Evolutionary conservation across 257 asterid genomes (phyloP).

Genomic region (Rauvolfia tetraphylla): DNA sequence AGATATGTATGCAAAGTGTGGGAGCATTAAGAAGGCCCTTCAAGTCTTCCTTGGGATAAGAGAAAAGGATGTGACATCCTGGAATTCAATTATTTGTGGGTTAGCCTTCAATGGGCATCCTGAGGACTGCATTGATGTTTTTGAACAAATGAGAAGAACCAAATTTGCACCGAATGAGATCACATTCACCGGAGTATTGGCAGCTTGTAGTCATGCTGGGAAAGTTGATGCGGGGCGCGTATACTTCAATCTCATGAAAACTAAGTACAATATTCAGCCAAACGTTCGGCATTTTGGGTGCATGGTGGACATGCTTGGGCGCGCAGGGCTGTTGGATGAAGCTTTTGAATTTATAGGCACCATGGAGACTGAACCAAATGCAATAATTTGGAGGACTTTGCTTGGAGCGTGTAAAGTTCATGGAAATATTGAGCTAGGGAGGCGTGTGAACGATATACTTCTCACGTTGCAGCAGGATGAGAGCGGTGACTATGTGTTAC

Average conservation of each 20-base stretch:
- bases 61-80: conserved; percentile 52
- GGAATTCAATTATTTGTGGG: conserved; percentile 63
- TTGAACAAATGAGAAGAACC: conserved; percentile 62
- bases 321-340: conserved; percentile 62
- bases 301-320: conserved; percentile 70
- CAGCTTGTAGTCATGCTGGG: conserved; percentile 68
- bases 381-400: conserved; percentile 67
- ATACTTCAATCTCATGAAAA: conserved; percentile 46
- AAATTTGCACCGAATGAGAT: conserved; percentile 49
- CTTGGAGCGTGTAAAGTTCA: conserved; percentile 69
- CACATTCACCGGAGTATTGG: conserved; percentile 55
- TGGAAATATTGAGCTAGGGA: conserved; percentile 64
- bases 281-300: conserved; percentile 65
- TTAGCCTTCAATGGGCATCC: conserved; percentile 54
- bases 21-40: conserved; percentile 50
- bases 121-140: conserved; percentile 46
- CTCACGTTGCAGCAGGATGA: conserved; percentile 43
- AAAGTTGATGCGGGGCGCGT: conserved; percentile 53
- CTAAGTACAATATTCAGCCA: conserved; percentile 39
- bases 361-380: conserved; percentile 65
- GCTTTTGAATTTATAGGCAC: conserved; percentile 50
- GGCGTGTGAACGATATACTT: conserved; percentile 47
- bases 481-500: conserved; percentile 64
- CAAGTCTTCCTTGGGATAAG: conserved; percentile 48
- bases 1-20: conserved; percentile 79